Evolutionary conservation across 345 rosid species (phyloP), one percentile per base, ranked within the genome.

Genomic region (Citrus sp.): DNA sequence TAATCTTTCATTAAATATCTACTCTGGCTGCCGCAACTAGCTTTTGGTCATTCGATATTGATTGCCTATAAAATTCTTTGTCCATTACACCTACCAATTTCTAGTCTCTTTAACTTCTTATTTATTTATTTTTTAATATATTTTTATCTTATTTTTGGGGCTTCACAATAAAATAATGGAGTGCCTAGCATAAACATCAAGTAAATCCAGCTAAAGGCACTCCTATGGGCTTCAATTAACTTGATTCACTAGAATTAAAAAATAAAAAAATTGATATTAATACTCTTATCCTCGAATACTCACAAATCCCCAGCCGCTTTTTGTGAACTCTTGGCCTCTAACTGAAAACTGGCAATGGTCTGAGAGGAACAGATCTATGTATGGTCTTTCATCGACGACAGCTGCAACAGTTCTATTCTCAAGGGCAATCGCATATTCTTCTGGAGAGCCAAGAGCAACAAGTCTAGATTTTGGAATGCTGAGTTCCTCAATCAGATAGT

Each of bases 301-400:
- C 64, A 95, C 98, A 85, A 93, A 95, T 68, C 98, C 98, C 98
- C 98, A 92, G 25, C 93, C 95, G 16, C 91, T 82, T 80, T 87
- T 92, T 60, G 98, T 93, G 85, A 95, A 95, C 87, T 85, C 94
- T 74, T 87, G 89, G 59, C 98, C 98, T 88, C 91, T 85, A 67
- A 92, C 79, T 30, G 95, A 90, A 81, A 90, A 95, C 40, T 84
- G 82, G 59, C 98, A 95, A 73, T 89, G 79, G 4, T 88, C 87
- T 0, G 94, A 87, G 46, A 95, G 97, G 87, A 95, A 95, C 80
- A 92, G 88, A 7, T 93, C 91, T 12, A 93, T 56, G 46, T 95
- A 95, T 14, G 98, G 87, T 5, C 76, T 85, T 81, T 95, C 98
- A 67, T 95, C 98, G 14, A 93, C 91, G 62, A 95, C 83, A 3